Evolutionary conservation across 345 rosid species (phyloP), one percentile per base, ranked within the genome.

Genomic region (Gossypium bickii): DNA sequence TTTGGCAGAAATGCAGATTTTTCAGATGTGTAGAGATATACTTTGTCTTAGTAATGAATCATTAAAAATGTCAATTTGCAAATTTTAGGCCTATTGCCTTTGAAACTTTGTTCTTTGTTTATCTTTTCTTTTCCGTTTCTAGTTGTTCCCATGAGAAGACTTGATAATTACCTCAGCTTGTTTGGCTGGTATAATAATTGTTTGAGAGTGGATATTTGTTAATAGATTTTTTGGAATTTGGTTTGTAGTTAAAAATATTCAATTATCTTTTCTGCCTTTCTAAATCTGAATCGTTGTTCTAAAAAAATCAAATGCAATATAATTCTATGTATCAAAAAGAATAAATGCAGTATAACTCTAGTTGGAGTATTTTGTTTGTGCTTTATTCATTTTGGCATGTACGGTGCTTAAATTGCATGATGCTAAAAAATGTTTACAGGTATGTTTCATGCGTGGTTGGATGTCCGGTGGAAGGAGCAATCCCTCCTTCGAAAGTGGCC

Each of bases 361-460:
- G 60, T 70, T 52, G 47, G 47, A 53, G 12, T 70, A 56, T 57
- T 22, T 56, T 71, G 20, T 71, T 56, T 55, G 61, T 63, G 15
- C 29, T 63, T 63, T 74, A 34, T 63, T 52, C 20, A 76, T 24
- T 34, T 58, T 27, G 4, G 16, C 61, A 20, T 53, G 71, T 56
- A 62, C 48, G 68, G 4, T 24, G 69, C 38, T 43, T 56, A 43
- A 78, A 71, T 53, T 60, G 74, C 53, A 61, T 45, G 74, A 10
- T 71, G 27, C 68, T 67, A 44, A 68, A 80, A 41, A 34, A 34
- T 34, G 78, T 57, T 81, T 56, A 63, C 70, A 95, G 98, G 83
- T 95, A 95, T 77, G 99, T 95, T 47, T 95, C 99, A 7, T 95
- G 99, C 59, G 99, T 80, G 72, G 86, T 89, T 43, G 99, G 96